Conservation (phyloP, 805 yeast species). For the Suhomyces sp. region DNA sequence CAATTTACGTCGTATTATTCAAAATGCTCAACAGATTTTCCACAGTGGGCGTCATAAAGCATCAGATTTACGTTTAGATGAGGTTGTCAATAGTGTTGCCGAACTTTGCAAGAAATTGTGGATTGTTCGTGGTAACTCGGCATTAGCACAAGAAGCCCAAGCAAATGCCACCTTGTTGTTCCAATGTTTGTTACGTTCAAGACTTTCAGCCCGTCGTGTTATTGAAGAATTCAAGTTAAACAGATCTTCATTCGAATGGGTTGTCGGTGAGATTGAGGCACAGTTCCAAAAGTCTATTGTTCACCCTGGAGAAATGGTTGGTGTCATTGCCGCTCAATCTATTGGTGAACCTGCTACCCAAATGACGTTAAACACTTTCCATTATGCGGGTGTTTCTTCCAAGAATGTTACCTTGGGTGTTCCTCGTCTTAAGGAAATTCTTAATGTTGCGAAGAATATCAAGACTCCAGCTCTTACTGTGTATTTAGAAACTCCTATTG, state of each 20-base stretch:
- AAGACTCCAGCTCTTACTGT: conserved; percentile 99
- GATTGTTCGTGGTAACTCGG: conserved; percentile 81
- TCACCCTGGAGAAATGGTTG: conserved; percentile 98
- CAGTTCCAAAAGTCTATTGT: conserved; percentile 90
- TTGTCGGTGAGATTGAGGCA: conserved; percentile 87
- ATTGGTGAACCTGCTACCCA: conserved; percentile 99
- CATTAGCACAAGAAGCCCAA: conserved; percentile 79
- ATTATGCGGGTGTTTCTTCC: conserved; percentile 96
- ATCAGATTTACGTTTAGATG: conserved; percentile 82
- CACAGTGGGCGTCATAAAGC: conserved; percentile 88
- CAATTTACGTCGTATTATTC: conserved; percentile 91
- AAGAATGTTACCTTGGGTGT: conserved; percentile 96
- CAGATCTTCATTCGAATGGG: conserved; percentile 92
- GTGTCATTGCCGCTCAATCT: conserved; percentile 95
- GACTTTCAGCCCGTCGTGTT: conserved; percentile 87
- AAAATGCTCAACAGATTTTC: conserved; percentile 96
- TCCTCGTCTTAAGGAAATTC: conserved; percentile 96
- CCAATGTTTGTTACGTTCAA: conserved; percentile 89
- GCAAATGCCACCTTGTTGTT: conserved; percentile 86
- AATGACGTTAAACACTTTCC: conserved; percentile 97
- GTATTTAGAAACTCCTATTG: conserved; percentile 77
- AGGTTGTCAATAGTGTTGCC: conserved; percentile 71
- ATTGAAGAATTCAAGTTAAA: conserved; percentile 86
- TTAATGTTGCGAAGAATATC: conserved; percentile 96
- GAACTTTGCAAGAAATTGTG: conserved; percentile 63